phyloP scores from a whole-genome alignment of 768 basidiomycete genomes.

The Paxillus ammoniavirescens region DNA sequence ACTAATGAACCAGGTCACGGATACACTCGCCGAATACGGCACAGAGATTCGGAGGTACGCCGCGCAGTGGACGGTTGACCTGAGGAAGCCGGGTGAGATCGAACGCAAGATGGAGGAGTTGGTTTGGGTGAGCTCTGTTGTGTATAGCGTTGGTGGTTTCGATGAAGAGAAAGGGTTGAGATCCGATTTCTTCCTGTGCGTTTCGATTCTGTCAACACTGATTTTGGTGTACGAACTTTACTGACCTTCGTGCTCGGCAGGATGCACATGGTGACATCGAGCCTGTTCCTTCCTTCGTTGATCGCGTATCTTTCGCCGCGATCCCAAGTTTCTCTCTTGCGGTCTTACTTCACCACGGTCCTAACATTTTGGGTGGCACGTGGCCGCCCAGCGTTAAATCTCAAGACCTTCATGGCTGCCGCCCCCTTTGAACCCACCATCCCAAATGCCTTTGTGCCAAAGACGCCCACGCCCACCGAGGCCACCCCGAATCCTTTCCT shows the following conservation, averaged over 20 bases:
- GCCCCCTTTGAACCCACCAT: constrained; percentile 21
- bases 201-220: neutral
- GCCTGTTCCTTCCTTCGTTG: constrained; percentile 28
- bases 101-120: constrained; percentile 65
- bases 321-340: constrained; percentile 27
- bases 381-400: constrained; percentile 29
- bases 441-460: neutral
- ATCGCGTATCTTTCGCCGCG: constrained; percentile 13
- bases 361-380: constrained; percentile 30
- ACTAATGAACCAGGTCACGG: constrained; percentile 21
- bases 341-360: constrained; percentile 22
- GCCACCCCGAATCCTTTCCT: constrained; percentile 39
- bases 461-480: constrained; percentile 8
- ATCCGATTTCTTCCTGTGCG: constrained; percentile 51
- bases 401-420: constrained; percentile 30
- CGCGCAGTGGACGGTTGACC: constrained; percentile 43
- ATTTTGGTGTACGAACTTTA: no score
- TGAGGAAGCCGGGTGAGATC: constrained; percentile 35
- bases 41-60: constrained; percentile 19
- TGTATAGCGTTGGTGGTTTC: constrained; percentile 59
- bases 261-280: constrained; percentile 31
- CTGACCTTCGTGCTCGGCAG: constrained; percentile 9
- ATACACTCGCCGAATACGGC: neutral
- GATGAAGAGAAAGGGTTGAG: constrained; percentile 47
- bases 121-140: constrained; percentile 49